Conservation (phyloP, 805 yeast species). For the Saccharomyces jurei region DNA sequence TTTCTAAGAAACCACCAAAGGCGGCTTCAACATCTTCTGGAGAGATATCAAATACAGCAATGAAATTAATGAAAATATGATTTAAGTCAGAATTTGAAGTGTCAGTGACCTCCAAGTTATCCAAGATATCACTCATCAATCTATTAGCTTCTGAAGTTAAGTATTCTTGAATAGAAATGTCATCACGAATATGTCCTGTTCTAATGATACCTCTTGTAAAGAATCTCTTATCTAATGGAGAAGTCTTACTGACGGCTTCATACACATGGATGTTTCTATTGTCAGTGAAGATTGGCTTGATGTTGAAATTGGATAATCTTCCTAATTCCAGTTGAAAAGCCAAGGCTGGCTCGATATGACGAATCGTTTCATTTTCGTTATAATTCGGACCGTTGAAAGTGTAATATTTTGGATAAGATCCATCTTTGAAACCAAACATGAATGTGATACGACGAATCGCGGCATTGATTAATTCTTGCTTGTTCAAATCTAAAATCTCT, state of each 20-base stretch:
- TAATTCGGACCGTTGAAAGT: slow-evolving; percentile 88
- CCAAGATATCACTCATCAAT: slow-evolving; percentile 90
- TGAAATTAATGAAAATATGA: slow-evolving; percentile 93
- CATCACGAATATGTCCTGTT: slow-evolving; percentile 91
- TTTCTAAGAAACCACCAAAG: slow-evolving; percentile 93
- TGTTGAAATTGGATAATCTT: slow-evolving; percentile 88
- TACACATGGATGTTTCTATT: slow-evolving; percentile 96
- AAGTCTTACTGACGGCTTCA: slow-evolving; percentile 90
- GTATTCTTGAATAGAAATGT: slow-evolving; percentile 86
- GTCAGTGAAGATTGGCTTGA: slow-evolving; percentile 90
- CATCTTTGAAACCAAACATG: slow-evolving; percentile 74
- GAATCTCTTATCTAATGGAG: slow-evolving; percentile 88
- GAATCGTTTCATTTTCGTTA: slow-evolving; percentile 81
- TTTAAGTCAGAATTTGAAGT: slow-evolving; percentile 92
- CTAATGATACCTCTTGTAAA: slow-evolving; percentile 96
- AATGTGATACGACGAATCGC: slow-evolving; percentile 89
- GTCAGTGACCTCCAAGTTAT: slow-evolving; percentile 88
- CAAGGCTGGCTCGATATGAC: slow-evolving; percentile 96
- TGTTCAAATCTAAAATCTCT: slow-evolving; percentile 58
- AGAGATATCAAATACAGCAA: slow-evolving; percentile 88
- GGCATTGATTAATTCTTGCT: slow-evolving; percentile 60
- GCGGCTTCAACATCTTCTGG: slow-evolving; percentile 97
- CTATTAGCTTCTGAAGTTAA: slow-evolving; percentile 94
- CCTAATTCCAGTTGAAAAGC: slow-evolving; percentile 95
- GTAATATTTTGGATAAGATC: slow-evolving; percentile 89